Evolutionary conservation across 2,329 filamentous ascomycete genomes (phyloP), one percentile per base, ranked within the genome.

Genomic region (Thelonectria rubi): DNA sequence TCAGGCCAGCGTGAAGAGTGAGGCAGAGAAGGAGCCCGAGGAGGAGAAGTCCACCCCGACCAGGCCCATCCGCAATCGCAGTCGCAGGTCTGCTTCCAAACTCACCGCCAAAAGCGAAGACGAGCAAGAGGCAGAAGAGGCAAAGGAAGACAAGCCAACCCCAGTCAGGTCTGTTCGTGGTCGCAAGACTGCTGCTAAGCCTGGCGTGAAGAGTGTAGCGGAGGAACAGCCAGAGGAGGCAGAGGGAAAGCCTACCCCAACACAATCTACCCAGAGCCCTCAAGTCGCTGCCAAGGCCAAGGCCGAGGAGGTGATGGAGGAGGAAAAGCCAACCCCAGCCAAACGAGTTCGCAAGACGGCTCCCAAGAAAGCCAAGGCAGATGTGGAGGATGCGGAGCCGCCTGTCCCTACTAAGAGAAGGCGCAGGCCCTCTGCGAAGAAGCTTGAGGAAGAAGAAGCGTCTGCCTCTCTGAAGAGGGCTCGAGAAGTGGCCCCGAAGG

Each of bases 361-460:
- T 3, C 24, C 51, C 42, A 71, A 64, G 51, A 69, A 71, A 47
- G 67, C 47, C 2, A 20, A 67, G 2, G 65, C 32, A 17, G 60
- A 47, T 32, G 52, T 49, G 32, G 64, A 68, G 32, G 63, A 65
- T 20, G 69, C 73, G 51, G 72, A 79, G 67, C 66, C 75, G 67
- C 66, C 75, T 30, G 75, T 67, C 8, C 66, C 75, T 17, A 78
- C 75, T 69, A 64, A 73, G 45, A 67, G 60, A 54, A 54, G 48
- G 30, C 66, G 69, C 15, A 69, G 72, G 43, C 73, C 74, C 21
- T 57, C 72, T 51, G 65, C 69, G 64, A 73, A 71, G 68, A 63
- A 50, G 18, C 26, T 34, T 24, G 47, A 50, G 26, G 47, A 50
- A 49, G 45, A 26, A 11, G 21, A 26, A 8, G 21, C 43, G 7